Conservation (phyloP, 1,139 yeast species). For the Sugiyamaella japonica region DNA sequence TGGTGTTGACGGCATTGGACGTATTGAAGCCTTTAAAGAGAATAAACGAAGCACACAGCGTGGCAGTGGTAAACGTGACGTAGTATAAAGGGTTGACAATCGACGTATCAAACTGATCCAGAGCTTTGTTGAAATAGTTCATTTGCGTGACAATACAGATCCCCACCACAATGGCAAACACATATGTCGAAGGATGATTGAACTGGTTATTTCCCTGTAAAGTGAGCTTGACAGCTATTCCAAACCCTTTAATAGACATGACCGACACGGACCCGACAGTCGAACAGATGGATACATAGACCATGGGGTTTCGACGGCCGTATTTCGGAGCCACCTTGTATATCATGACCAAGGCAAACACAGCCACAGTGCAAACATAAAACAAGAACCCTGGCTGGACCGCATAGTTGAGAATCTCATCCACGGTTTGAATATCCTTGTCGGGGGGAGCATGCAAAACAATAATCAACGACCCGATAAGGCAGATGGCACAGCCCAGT, state of each 20-base stretch:
- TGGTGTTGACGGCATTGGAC: conserved; percentile 73
- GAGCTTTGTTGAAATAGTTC: conserved; percentile 91
- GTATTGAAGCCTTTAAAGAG: conserved; percentile 87
- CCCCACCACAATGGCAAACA: conserved; percentile 75
- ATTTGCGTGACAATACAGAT: conserved; percentile 85
- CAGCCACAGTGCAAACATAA: conserved; percentile 61
- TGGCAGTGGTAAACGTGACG: conserved; percentile 88
- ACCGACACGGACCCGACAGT: conserved; percentile 90
- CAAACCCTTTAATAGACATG: conserved; percentile 91
- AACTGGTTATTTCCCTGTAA: conserved; percentile 88
- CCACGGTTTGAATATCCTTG: conserved; percentile 83
- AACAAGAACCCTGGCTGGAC: conserved; percentile 75
- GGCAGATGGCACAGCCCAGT: conserved; percentile 90
- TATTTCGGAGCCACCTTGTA: conserved; percentile 78
- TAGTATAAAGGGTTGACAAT: conserved; percentile 89
- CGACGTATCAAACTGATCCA: conserved; percentile 90
- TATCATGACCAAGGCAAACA: conserved; percentile 75
- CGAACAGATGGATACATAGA: conserved; percentile 85
- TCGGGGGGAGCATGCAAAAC: conserved; percentile 93
- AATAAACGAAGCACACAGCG: conserved; percentile 82
- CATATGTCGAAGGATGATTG: conserved; percentile 78
- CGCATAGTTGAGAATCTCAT: conserved; percentile 81
- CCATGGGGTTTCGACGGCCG: conserved; percentile 84
- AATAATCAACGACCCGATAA: conserved; percentile 86
- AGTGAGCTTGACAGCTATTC: conserved; percentile 85